Percentiles rank a stretch among this genome's conserved stretches.
These are phyloP conservation scores for Hypoxylon intermedium DNA, from an alignment of 495 filamentous ascomycete genomes.

Conservation along the genomic window DNA sequence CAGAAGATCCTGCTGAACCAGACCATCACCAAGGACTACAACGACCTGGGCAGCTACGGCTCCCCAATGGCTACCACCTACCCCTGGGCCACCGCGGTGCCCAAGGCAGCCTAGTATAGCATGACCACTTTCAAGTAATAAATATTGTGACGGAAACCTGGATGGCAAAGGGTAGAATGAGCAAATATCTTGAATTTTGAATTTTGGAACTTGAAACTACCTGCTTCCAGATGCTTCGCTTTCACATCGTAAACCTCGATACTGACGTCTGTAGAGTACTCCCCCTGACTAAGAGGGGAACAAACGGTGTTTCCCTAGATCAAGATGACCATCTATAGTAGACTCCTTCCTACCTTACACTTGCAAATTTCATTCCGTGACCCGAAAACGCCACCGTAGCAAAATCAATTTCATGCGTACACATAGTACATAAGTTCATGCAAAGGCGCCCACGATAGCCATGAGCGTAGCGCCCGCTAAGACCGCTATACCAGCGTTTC, in stretches of 20 bases:
- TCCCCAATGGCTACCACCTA: slow-evolving; percentile 56
- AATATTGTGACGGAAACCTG: no score
- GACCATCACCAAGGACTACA: slow-evolving; percentile 54
- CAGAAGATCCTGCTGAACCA: slow-evolving; percentile 58
- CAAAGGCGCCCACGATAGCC: slow-evolving; percentile 90
- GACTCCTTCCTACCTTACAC: no score
- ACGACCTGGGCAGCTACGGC: slow-evolving; percentile 54
- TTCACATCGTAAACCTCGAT: slow-evolving; percentile 16
- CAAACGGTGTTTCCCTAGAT: slow-evolving; percentile 1
- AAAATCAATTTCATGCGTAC: not conserved
- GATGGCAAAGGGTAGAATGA: no score
- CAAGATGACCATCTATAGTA: no score
- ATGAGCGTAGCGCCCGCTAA: slow-evolving; percentile 78
- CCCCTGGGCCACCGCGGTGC: slow-evolving; percentile 55
- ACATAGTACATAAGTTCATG: slow-evolving; percentile 51
- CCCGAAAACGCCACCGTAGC: slow-evolving; percentile 20
- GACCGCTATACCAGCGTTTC: slow-evolving; percentile 80
- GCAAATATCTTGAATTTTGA: no score
- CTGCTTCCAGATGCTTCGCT: not conserved
- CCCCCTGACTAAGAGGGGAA: not conserved
- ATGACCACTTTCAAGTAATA: no score
- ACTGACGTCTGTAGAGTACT: not conserved
- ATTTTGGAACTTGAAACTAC: no score
- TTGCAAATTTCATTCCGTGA: not conserved
- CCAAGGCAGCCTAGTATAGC: slow-evolving; percentile 38